Conservation (phyloP, 2,329 filamentous ascomycete genomes). For the Gnomoniopsis sp. region DNA sequence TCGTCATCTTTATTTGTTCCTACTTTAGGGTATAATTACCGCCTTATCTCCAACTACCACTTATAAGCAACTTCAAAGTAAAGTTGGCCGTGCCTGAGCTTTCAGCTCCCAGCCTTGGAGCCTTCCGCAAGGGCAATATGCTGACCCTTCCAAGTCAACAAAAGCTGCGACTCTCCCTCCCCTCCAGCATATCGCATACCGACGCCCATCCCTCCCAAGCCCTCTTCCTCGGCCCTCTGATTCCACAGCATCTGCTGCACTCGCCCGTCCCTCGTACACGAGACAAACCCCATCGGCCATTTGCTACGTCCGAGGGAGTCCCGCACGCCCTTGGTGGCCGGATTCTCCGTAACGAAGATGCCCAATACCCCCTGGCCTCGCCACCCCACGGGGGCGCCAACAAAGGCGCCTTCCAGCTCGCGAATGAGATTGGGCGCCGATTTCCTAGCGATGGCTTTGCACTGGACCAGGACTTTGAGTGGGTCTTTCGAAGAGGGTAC, state of each 20-base stretch:
- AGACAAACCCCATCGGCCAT: slow-evolving; percentile 70
- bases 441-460: slow-evolving; percentile 58
- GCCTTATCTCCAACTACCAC: no score
- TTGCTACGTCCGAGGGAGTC: slow-evolving; percentile 65
- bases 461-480: slow-evolving; percentile 58
- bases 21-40: no score
- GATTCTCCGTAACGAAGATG: slow-evolving; percentile 64
- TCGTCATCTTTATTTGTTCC: no score
- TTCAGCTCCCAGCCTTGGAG: neutral
- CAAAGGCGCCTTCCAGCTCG: slow-evolving; percentile 78
- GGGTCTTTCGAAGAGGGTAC: slow-evolving; percentile 43
- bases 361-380: slow-evolving; percentile 62
- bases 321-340: slow-evolving; percentile 75
- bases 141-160: slow-evolving; percentile 50
- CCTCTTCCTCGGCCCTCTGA: slow-evolving; percentile 54
- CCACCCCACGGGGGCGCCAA: slow-evolving; percentile 71
- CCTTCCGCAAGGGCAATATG: slow-evolving; percentile 26
- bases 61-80: neutral
- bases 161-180: slow-evolving; percentile 36
- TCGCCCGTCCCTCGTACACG: slow-evolving; percentile 54
- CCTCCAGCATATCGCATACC: slow-evolving; percentile 38
- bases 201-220: slow-evolving; percentile 58
- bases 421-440: slow-evolving; percentile 59
- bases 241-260: slow-evolving; percentile 75
- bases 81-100: neutral